A percentile compares a stretch with the other conserved stretches of the same genome.
These are phyloP conservation scores for Shiraia sp. DNA, from an alignment of 2,329 filamentous ascomycete species.

Conservation along the genomic window DNA sequence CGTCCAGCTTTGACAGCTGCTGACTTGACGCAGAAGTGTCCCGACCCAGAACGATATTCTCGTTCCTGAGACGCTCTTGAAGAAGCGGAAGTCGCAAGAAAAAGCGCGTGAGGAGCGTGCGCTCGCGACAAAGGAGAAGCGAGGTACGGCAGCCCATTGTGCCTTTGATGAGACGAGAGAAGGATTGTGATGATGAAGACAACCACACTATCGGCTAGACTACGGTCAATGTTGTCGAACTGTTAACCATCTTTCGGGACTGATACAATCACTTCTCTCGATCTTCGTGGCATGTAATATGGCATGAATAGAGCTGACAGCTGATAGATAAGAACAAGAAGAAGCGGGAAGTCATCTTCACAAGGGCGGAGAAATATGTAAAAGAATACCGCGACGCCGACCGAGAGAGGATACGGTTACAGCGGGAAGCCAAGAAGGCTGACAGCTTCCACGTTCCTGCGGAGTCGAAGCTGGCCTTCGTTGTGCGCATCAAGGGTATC, in stretches of 20 bases:
- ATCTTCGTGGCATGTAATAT: slow-evolving; percentile 19
- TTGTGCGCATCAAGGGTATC: slow-evolving; percentile 99
- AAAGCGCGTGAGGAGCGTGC: slow-evolving; percentile 90
- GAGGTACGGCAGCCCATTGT: slow-evolving; percentile 83
- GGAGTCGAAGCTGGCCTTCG: slow-evolving; percentile 96
- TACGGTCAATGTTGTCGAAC: slow-evolving; percentile 94
- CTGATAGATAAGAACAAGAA: slow-evolving; percentile 86
- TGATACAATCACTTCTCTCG: slow-evolving; percentile 60
- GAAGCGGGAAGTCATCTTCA: slow-evolving; percentile 99
- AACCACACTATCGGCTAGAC: slow-evolving; percentile 90
- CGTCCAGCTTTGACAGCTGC: slow-evolving; percentile 1
- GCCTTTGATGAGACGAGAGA: slow-evolving; percentile 23
- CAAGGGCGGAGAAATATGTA: slow-evolving; percentile 99
- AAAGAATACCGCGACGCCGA: slow-evolving; percentile 97
- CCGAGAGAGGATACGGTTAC: slow-evolving; percentile 96
- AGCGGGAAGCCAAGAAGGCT: slow-evolving; percentile 85
- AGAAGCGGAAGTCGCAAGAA: slow-evolving; percentile 99
- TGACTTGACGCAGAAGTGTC: slow-evolving; percentile 68
- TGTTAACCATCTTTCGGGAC: slow-evolving; percentile 99
- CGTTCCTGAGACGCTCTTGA: slow-evolving; percentile 98
- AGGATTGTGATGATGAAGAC: slow-evolving; percentile 78
- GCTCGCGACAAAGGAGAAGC: slow-evolving; percentile 81
- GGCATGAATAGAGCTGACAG: slow-evolving; percentile 38
- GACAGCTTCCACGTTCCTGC: slow-evolving; percentile 94
- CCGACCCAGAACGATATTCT: slow-evolving; percentile 95